Base-by-base conservation (phyloP, 2,329 filamentous ascomycete genomes). In the Colletotrichum orchidophilum region DNA sequence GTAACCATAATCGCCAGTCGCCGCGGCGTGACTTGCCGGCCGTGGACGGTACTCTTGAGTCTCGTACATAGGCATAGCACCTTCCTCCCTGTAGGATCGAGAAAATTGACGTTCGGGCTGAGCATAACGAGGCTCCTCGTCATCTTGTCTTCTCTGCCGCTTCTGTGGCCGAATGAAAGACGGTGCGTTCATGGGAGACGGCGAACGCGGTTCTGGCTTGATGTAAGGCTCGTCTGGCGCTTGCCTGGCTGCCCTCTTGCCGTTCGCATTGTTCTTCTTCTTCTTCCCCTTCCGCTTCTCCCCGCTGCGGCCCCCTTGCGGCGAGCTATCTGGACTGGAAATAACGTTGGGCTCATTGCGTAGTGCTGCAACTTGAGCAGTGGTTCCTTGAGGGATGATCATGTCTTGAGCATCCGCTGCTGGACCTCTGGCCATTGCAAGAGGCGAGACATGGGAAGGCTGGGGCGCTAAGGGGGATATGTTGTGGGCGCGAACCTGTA, bases 381-480 rank as follows among this genome's bases (percentile, higher is more conserved):
- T 82, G 24, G 81, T 78, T 78, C 81, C 84, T 73, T 80, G 80
- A 27, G 82, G 79, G 53, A 78, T 75, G 70, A 73, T 76, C 15
- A 78, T 61, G 31, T 82, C 80, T 11, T 78, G 76, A 13, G 77
- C 75, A 21, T 73, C 74, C 49, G 80, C 73, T 58, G 78, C 78
- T 29, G 79, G 77, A 24, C 78, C 79, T 39, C 81, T 81, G 63
- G 84, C 80, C 78, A 83, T 81, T 75, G 87, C 83, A 82, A 92
- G 78, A 73, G 87, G 84, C 79, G 92, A 86, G 73, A 90, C 90
- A 77, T 93, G 92, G 59, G 91, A 90, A 63, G 94, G 93, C 77
- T 94, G 93, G 29, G 94, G 93, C 62, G 93, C 93, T 77, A 92
- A 83, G 52, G 92, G 92, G 42, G 91, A 91, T 61, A 91, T 88